These are phyloP conservation scores for Limonium bicolor DNA, from an alignment of 148 eudicot genomes.

Conservation along the genomic window DNA sequence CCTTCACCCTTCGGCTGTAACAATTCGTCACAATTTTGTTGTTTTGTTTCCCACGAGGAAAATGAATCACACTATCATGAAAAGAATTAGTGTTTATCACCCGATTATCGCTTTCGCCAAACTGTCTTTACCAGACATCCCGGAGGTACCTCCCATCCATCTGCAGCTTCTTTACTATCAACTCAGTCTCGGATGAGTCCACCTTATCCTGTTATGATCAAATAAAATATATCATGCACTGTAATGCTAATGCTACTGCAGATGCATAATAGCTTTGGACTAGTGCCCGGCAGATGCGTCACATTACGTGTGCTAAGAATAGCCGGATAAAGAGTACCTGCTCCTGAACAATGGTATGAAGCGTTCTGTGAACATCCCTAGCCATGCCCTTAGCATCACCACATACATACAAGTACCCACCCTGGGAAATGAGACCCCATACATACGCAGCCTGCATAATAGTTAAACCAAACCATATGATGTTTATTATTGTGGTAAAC, in stretches of 20 bases:
- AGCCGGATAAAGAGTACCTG: constrained; percentile 37
- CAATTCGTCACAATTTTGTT: too few species aligned
- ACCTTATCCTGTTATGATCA: constrained; percentile 37
- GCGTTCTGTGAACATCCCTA: constrained; percentile 67
- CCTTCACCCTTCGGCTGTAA: too few species aligned
- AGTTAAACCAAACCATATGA: too few species aligned
- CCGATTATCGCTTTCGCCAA: too few species aligned
- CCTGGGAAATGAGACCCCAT: constrained; percentile 58
- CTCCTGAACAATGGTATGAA: constrained; percentile 66
- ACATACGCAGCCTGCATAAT: constrained; percentile 39
- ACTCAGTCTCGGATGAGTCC: constrained; percentile 51
- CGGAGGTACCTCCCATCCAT: constrained; percentile 70
- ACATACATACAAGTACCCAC: constrained; percentile 70
- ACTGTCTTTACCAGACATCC: constrained; percentile 71
- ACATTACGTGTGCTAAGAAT: too few species aligned
- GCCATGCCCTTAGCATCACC: constrained; percentile 99
- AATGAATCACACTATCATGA: too few species aligned
- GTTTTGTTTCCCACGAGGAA: too few species aligned
- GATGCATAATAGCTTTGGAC: too few species aligned
- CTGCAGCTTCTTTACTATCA: constrained; percentile 63
- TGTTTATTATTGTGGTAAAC: background rate
- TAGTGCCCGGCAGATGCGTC: too few species aligned
- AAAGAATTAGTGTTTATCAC: too few species aligned
- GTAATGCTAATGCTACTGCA: background rate
- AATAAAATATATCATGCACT: background rate